A percentile compares a stretch with the other conserved stretches of the same genome.
Evolutionary conservation across 192 early-diverging fungal species (phyloP).

Genomic region (Helicostylum pulchrum): DNA sequence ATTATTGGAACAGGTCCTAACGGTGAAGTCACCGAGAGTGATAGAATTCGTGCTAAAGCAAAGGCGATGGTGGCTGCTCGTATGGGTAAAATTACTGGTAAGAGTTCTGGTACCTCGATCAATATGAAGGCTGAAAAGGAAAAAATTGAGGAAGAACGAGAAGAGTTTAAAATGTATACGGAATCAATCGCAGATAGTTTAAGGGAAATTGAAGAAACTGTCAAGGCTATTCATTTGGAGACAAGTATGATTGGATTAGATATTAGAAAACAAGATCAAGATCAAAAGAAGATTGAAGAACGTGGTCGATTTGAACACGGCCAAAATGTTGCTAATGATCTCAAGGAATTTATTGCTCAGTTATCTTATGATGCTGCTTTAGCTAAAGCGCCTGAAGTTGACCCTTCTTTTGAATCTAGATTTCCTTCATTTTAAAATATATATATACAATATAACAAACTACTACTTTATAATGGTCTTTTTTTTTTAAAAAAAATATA

Average conservation of each 20-base stretch:
- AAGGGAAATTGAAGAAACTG: conserved; percentile 10
- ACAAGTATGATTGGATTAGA: conserved; percentile 33
- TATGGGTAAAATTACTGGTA: conserved; percentile 49
- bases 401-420: conserved; percentile 34
- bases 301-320: conserved; percentile 33
- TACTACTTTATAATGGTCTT: background rate
- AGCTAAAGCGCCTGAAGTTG: conserved; percentile 32
- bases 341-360: conserved; percentile 31
- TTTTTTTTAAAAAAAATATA: background rate
- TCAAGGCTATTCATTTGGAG: conserved; percentile 24
- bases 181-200: conserved; percentile 18
- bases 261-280: conserved; percentile 22
- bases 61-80: conserved; percentile 50
- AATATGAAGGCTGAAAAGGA: conserved; percentile 17
- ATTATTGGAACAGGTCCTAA: conserved; percentile 52
- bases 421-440: conserved; percentile 31
- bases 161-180: conserved; percentile 22
- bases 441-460: background rate
- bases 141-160: conserved; percentile 26
- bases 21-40: conserved; percentile 50
- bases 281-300: conserved; percentile 34
- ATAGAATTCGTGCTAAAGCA: conserved; percentile 51
- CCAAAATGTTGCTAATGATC: conserved; percentile 19
- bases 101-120: background rate
- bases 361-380: conserved; percentile 21